Conservation (phyloP, 78 protist species). For the Dictyostelium brefeldianum region DNA sequence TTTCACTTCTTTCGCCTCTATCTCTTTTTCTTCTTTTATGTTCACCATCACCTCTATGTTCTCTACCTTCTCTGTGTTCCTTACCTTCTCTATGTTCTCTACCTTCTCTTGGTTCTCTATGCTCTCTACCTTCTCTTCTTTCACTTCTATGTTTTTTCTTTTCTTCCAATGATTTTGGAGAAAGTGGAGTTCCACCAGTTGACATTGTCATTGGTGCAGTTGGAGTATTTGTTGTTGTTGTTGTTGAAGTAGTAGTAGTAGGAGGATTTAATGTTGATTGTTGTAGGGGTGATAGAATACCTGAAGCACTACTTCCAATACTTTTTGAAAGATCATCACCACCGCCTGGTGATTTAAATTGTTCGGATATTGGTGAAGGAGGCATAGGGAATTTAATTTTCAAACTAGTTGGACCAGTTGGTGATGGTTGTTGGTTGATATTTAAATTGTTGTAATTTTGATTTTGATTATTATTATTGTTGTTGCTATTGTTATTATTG, state of each 20-base stretch:
- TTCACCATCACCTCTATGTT: slow-evolving; percentile 14
- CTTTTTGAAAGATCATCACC: background rate
- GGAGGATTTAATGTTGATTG: background rate
- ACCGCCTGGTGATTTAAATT: background rate
- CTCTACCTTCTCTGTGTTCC: background rate
- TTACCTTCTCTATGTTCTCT: background rate
- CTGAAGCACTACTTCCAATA: background rate
- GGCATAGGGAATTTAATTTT: slow-evolving; percentile 37
- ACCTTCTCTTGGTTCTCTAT: background rate
- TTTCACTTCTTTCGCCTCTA: background rate
- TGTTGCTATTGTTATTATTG: background rate
- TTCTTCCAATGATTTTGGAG: slow-evolving; percentile 1
- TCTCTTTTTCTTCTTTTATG: slow-evolving; percentile 13
- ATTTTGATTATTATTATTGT: background rate
- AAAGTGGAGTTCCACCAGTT: background rate
- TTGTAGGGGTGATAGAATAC: background rate
- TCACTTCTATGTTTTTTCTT: background rate
- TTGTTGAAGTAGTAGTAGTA: background rate
- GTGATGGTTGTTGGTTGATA: background rate
- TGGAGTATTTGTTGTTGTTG: background rate
- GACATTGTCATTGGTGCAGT: background rate
- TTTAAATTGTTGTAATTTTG: background rate
- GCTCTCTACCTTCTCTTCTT: slow-evolving; percentile 1
- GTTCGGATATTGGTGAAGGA: background rate
- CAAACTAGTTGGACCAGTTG: background rate